phyloP scores from a whole-genome alignment of 2,329 filamentous ascomycete species.

The Aspergillus sp. region DNA sequence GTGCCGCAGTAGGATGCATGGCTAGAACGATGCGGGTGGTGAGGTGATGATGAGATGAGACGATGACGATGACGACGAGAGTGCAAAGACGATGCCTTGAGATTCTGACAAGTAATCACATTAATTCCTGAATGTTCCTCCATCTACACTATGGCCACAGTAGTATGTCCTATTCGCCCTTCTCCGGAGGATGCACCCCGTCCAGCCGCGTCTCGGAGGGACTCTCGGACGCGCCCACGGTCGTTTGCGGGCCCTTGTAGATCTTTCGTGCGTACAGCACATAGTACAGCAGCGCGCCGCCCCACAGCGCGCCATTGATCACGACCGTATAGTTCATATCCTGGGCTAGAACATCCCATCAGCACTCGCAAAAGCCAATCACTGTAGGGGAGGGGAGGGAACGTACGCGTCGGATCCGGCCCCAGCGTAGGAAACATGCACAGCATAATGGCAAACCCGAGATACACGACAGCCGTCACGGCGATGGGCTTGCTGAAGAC shows the following conservation, averaged over 20 bases:
- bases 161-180: background rate
- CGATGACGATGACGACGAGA: background rate
- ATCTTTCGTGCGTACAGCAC: conserved; percentile 56
- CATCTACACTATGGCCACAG: background rate
- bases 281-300: conserved; percentile 55
- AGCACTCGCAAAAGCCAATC: conserved; percentile 6
- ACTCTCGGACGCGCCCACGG: conserved; percentile 38
- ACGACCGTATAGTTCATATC: conserved; percentile 63
- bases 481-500: conserved; percentile 52
- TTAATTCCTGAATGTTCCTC: too few relatives aligned
- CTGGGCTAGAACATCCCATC: conserved; percentile 28
- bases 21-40: too few relatives aligned
- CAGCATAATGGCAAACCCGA: conserved; percentile 55
- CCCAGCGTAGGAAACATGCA: conserved; percentile 59
- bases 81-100: too few relatives aligned
- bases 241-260: conserved; percentile 60
- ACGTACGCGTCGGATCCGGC: conserved; percentile 48
- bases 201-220: conserved; percentile 6
- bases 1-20: conserved; percentile 32
- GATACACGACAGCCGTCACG: conserved; percentile 52
- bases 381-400: background rate
- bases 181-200: background rate
- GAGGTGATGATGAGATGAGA: background rate
- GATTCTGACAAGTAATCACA: too few relatives aligned
- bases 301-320: conserved; percentile 58